Conservation (phyloP, 306 rosid species). For the Begonia loranthoides region DNA sequence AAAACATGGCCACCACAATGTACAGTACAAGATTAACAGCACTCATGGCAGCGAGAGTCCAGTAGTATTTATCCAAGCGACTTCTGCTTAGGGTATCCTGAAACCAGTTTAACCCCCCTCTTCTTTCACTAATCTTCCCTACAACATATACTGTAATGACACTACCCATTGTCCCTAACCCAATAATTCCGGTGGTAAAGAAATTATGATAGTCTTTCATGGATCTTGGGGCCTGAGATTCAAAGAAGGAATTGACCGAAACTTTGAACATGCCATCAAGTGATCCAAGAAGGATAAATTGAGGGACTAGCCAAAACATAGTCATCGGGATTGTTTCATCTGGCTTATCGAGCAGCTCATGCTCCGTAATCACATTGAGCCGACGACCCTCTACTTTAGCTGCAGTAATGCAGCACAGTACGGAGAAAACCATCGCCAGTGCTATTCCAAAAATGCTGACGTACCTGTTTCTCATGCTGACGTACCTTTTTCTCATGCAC, state of each 20-base stretch:
- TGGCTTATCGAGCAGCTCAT: slow-evolving; percentile 1
- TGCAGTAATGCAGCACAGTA: slow-evolving; percentile 17
- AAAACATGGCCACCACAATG: neutral
- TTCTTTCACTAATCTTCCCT: slow-evolving; percentile 3
- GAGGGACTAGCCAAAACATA: slow-evolving; percentile 22
- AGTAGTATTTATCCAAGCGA: slow-evolving; percentile 23
- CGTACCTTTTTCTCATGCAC: neutral
- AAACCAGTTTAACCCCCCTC: slow-evolving; percentile 18
- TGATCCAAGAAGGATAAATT: slow-evolving; percentile 16
- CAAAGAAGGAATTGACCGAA: slow-evolving; percentile 1
- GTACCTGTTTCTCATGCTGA: neutral
- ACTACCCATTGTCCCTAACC: slow-evolving; percentile 14
- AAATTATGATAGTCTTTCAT: neutral
- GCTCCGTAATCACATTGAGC: slow-evolving; percentile 4
- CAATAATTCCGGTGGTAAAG: slow-evolving; percentile 8
- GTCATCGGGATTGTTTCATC: slow-evolving; percentile 8
- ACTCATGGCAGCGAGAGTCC: slow-evolving; percentile 11
- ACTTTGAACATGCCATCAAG: neutral
- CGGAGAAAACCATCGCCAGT: slow-evolving; percentile 11
- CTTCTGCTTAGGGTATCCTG: slow-evolving; percentile 15
- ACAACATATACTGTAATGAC: slow-evolving; percentile 9
- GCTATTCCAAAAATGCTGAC: slow-evolving; percentile 9
- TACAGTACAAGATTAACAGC: slow-evolving; percentile 2
- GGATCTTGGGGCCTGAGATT: neutral
- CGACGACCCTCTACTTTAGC: slow-evolving; percentile 18